Conservation (phyloP, 2,329 filamentous ascomycete species). For the Aureobasidium sp. region DNA sequence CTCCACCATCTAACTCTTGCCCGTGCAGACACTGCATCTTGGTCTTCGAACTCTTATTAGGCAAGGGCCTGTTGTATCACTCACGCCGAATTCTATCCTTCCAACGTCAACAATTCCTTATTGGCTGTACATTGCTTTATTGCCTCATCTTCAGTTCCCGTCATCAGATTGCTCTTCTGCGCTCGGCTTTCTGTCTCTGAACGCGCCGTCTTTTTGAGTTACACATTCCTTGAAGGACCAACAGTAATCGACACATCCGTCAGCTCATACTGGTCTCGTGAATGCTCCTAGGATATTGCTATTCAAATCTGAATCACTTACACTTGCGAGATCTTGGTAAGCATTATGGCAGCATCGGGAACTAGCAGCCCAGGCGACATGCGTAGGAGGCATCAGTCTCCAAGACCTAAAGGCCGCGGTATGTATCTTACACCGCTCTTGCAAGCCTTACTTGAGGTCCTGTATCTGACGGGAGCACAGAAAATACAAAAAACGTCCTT, state of each 20-base stretch:
- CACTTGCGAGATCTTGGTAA: not conserved
- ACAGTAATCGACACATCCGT: not conserved
- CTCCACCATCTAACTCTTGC: not conserved
- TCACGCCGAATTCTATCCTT: not conserved
- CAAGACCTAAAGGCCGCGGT: slow-evolving; percentile 39
- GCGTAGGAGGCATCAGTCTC: slow-evolving; percentile 36
- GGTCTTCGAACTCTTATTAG: not conserved
- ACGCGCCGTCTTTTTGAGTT: not conserved
- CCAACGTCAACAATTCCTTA: not conserved
- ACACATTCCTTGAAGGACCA: not conserved
- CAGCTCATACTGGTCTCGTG: not conserved
- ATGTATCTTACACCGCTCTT: slow-evolving; percentile 19
- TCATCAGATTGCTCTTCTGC: not conserved
- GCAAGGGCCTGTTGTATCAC: not conserved
- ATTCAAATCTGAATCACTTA: not conserved
- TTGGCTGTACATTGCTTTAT: not conserved
- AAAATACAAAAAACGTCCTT: slow-evolving; percentile 73
- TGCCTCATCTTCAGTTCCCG: not conserved
- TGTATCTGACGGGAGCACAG: slow-evolving; percentile 15
- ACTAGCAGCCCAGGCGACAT: slow-evolving; percentile 31
- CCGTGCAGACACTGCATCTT: not conserved
- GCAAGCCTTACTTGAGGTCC: not conserved
- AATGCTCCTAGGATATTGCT: not conserved
- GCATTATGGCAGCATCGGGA: slow-evolving; percentile 14
- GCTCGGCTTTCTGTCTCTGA: not conserved